Base-by-base conservation (phyloP, 2,329 filamentous ascomycete genomes). In the Furcasterigmium sp. region DNA sequence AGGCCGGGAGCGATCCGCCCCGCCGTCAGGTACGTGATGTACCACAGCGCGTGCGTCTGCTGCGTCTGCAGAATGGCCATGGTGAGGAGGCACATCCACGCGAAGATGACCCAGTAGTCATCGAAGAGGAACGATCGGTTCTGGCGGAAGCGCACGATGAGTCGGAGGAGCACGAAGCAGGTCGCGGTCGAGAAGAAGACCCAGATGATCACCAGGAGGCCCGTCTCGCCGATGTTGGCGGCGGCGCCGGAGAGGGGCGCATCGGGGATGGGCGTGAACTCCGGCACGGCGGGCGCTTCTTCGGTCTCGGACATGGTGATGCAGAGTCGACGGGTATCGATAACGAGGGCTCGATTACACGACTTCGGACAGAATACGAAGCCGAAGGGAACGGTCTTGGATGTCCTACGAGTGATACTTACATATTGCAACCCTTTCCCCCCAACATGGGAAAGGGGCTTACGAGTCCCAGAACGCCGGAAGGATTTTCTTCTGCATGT, bases 31-130 rank as follows among this genome's bases (percentile, higher is more conserved):
- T 41, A 45, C 4, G 49, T 49, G 6, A 46, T 45, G 42, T 50
- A 53, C 41, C 48, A 54, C 13, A 56, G 42, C 11, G 49, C 28
- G 7, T 46, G 30, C 36, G 45, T 41, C 44, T 52, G 49, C 38
- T 46, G 18, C 17, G 50, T 56, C 42, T 56, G 49, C 19, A 54
- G 26, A 20, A 49, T 44, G 29, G 42, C 46, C 44, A 54, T 48
- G 19, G 54, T 51, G 25, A 59, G 39, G 17, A 59, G 43, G 25
- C 52, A 41, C 5, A 53, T 42, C 43, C 58, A 53, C 21, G 57
- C 59, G 10, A 57, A 45, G 37, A 57, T 51, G 26, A 61, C 56
- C 54, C 54, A 60, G 51, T 52, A 59, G 51, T 62, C 59, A 40
- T 61, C 60, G 14, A 41, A 34, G 23, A 51, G 44, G 10, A 55